These are phyloP conservation scores for Quillaja saponaria DNA, from an alignment of 306 rosid genomes.

Conservation along the genomic window DNA sequence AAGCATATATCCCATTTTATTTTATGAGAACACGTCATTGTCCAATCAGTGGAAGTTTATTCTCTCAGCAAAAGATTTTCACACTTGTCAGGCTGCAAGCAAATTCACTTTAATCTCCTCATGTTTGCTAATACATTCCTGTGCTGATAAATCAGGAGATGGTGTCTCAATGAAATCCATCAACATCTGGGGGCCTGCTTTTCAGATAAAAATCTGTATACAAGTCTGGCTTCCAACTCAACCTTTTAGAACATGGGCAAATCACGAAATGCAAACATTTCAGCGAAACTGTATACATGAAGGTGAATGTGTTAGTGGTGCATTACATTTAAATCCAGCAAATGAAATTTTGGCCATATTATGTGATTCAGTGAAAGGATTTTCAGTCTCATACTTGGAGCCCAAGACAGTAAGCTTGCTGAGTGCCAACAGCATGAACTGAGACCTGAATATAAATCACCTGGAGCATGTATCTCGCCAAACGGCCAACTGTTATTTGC, in stretches of 20 bases:
- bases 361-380: slow-evolving; percentile 36
- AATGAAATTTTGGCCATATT: slow-evolving; percentile 42
- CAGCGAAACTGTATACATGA: slow-evolving; percentile 47
- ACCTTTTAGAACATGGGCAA: slow-evolving; percentile 40
- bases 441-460: slow-evolving; percentile 39
- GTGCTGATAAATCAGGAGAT: slow-evolving; percentile 50
- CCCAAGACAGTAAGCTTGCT: slow-evolving; percentile 44
- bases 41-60: slow-evolving; percentile 41
- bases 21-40: slow-evolving; percentile 39
- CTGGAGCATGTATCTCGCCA: slow-evolving; percentile 49
- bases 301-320: slow-evolving; percentile 43
- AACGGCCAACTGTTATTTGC: slow-evolving; percentile 43
- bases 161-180: slow-evolving; percentile 48
- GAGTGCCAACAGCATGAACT: slow-evolving; percentile 45
- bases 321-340: slow-evolving; percentile 37
- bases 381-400: slow-evolving; percentile 44
- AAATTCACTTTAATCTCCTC: slow-evolving; percentile 37
- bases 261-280: slow-evolving; percentile 40
- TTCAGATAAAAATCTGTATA: slow-evolving; percentile 38
- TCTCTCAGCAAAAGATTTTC: slow-evolving; percentile 38
- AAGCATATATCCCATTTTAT: slow-evolving; percentile 38
- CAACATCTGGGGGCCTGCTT: slow-evolving; percentile 34
- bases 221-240: slow-evolving; percentile 35
- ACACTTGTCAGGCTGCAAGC: slow-evolving; percentile 27
- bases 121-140: slow-evolving; percentile 56